Base-by-base conservation (phyloP, 345 rosid genomes). In the Populus deltoides region DNA sequence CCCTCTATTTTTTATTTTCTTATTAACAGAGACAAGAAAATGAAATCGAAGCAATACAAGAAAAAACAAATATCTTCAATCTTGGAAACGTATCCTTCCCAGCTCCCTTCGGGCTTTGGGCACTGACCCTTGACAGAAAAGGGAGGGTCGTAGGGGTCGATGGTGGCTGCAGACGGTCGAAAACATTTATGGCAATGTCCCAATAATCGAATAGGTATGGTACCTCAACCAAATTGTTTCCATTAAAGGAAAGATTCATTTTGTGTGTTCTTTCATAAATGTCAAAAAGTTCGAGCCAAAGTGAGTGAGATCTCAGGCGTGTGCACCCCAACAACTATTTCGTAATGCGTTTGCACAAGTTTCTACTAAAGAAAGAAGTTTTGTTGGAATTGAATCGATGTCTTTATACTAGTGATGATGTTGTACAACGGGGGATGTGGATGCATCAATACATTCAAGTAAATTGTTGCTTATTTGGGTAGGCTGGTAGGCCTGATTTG, bases 171-270 rank as follows among this genome's bases (percentile, higher is more conserved):
- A 35, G 8, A 2, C 33, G 57, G 22, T 51, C 18, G 9, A 27
- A 55, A 43, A 72, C 18, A 27, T 2, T 47, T 31, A 25, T 41
- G 27, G 27, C 27, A 29, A 4, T 7, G 63, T 9, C 8, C 12
- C 53, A 75, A 75, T 67, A 68, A 75, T 53, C n/a, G 65, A 76
- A 33, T 9, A 33, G 33, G 33, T n/a, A n/a, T 9, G 69, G 65
- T 63, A 49, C 61, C 72, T 16, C 16, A 65, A 51, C 38, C 49
- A 29, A 25, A 10, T 36, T 62, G 59, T 73, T 80, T 71, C 87
- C 83, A 78, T 80, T 76, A 76, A 83, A 36, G 88, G 88, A 85
- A 86, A 82, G 85, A 85, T 85, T 85, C 87, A 29, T 0, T 74
- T 70, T 66, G 4, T 61, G 4, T 61, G 57, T 31, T 47, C 22